Conservation (phyloP, 139 green algal species). For the Chlamydomonas urium region DNA sequence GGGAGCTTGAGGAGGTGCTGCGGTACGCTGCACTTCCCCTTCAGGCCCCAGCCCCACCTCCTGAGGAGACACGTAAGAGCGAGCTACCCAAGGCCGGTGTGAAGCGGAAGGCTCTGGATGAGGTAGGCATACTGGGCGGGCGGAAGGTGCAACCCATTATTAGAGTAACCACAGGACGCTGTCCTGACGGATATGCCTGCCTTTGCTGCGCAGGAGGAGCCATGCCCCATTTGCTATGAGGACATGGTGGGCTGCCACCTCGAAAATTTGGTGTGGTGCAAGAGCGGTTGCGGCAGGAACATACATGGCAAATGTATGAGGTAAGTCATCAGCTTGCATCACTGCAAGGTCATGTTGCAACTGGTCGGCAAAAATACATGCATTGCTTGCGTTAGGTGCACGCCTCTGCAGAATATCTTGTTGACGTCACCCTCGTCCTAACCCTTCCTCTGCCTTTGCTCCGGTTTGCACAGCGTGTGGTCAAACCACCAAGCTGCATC, state of each 20-base stretch:
- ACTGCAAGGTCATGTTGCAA: too few species aligned
- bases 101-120: slow-evolving; percentile 22
- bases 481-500: slow-evolving; percentile 31
- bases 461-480: slow-evolving; percentile 10
- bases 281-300: slow-evolving; percentile 49
- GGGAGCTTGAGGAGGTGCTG: slow-evolving; percentile 66
- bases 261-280: slow-evolving; percentile 52
- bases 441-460: too few species aligned
- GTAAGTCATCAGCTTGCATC: slow-evolving; percentile 21
- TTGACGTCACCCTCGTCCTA: too few species aligned
- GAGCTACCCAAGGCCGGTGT: slow-evolving; percentile 5
- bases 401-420: too few species aligned
- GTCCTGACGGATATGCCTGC: too few species aligned
- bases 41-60: not conserved
- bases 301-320: slow-evolving; percentile 62
- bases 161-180: too few species aligned
- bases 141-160: too few species aligned
- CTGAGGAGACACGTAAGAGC: slow-evolving; percentile 3
- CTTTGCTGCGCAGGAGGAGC: slow-evolving; percentile 37
- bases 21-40: slow-evolving; percentile 29
- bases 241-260: slow-evolving; percentile 33
- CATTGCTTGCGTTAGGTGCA: too few species aligned
- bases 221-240: slow-evolving; percentile 69
- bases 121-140: slow-evolving; percentile 21
- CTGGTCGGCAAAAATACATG: too few species aligned